phyloP scores from a whole-genome alignment of 306 rosid species.

The Prunus armeniaca region DNA sequence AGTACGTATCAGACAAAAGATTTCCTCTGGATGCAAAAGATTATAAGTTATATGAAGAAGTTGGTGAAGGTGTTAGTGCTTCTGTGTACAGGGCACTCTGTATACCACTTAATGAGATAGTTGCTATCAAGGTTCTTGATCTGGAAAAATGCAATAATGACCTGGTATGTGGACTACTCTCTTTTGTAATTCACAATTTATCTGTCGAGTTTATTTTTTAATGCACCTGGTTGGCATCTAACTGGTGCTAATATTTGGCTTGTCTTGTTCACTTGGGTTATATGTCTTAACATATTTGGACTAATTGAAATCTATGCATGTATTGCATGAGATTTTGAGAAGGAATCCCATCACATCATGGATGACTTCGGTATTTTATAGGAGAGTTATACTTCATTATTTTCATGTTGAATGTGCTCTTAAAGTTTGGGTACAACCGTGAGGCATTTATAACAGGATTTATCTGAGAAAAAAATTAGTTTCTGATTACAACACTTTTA shows the following conservation, averaged over 20 bases:
- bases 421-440: not conserved
- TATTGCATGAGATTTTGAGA: not conserved
- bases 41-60: constrained; percentile 92
- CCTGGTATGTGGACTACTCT: constrained; percentile 56
- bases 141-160: constrained; percentile 90
- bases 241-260: not conserved
- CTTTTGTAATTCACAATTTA: not conserved
- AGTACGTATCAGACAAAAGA: constrained; percentile 46
- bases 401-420: not conserved
- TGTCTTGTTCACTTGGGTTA: not conserved
- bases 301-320: not conserved
- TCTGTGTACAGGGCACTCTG: constrained; percentile 89
- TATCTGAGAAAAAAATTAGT: not conserved
- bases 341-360: not conserved
- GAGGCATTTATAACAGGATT: not conserved
- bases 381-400: not conserved
- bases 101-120: constrained; percentile 75
- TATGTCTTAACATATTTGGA: not conserved
- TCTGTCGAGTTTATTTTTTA: not conserved
- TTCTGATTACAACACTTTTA: not conserved
- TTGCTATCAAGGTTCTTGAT: constrained; percentile 98
- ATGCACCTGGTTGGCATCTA: constrained; percentile 1
- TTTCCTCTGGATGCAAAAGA: constrained; percentile 79
- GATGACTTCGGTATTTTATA: not conserved
- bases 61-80: constrained; percentile 98